Evolutionary conservation across 257 asterid species (phyloP), one percentile per base, ranked within the genome.

Genomic region (Fraxinus anomala): DNA sequence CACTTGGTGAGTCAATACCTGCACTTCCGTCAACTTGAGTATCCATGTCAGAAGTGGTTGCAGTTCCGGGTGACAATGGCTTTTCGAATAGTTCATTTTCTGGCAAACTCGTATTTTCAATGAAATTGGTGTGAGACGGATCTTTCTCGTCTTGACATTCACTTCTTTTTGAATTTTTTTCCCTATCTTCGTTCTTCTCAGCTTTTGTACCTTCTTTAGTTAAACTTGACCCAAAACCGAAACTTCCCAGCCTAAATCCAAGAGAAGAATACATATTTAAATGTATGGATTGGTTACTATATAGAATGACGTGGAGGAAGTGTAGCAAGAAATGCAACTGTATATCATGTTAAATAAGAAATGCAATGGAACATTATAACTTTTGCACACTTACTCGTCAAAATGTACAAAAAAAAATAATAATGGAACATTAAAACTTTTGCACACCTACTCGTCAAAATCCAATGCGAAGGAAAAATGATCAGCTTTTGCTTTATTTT

Each of bases 371-470:
- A 39, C 56, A 68, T 56, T 71, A 33, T 42, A 82, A 30, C 2
- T 26, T 75, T 40, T 24, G 81, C 75, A 74, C 44, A 82, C 98
- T 82, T 85, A 93, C 98, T 88, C 95, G 47, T 85, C 86, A 83
- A 95, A 93, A 89, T 93, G 92, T 72, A 87, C 79, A 76, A 93
- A 90, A 66, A 85, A 30, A 28, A 28, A 28, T 1, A 75, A 89
- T 11, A 40, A 76, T 23, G 70, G 73, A 80, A 39, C 49, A 56
- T 47, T 71, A 33, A 67, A 83, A 34, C 1, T 21, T 75, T 40
- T 24, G 81, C 77, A 72, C 39, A 82, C 98, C 82, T 86, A 93
- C 98, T 88, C 94, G 54, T 85, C 86, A 83, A 95, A 93, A 89
- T 93, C 99, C 87, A 95, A 92, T 72, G 87, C 77, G 77, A 93